Conservation (phyloP, 2,329 filamentous ascomycete genomes). For the Fusarium sp. region DNA sequence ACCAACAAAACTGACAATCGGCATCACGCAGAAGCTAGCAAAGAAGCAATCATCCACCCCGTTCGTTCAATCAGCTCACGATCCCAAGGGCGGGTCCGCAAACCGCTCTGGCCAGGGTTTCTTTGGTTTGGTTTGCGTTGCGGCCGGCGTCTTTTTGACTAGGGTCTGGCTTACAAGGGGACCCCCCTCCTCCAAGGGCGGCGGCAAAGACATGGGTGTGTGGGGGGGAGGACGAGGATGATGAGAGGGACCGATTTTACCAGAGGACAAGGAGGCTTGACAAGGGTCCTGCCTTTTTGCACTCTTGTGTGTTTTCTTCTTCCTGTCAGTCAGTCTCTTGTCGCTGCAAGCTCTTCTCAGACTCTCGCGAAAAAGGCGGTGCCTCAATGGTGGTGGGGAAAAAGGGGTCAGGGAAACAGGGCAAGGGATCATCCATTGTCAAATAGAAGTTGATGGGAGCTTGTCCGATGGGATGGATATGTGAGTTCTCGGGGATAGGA, state of each 20-base stretch:
- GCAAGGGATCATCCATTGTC: constrained; percentile 5
- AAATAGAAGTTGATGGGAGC: constrained; percentile 6
- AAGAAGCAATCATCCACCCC: constrained; percentile 31
- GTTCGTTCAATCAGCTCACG: constrained; percentile 37
- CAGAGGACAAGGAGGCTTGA: constrained; percentile 5
- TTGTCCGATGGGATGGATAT: constrained; percentile 6
- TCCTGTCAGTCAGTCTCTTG: not conserved
- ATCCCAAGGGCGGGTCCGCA: constrained; percentile 24
- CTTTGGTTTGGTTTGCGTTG: not conserved
- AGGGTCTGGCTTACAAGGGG: constrained; percentile 37
- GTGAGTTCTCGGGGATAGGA: constrained; percentile 6
- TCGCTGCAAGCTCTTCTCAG: constrained; percentile 17
- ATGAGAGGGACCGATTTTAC: not conserved
- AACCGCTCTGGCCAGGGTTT: constrained; percentile 20
- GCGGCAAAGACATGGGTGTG: constrained; percentile 20
- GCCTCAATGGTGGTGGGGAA: constrained; percentile 7
- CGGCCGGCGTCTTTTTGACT: not conserved
- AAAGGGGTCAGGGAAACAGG: constrained; percentile 13
- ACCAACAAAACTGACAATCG: constrained; percentile 23
- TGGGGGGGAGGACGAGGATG: not conserved
- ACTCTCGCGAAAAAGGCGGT: constrained; percentile 16
- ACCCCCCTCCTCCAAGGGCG: constrained; percentile 13
- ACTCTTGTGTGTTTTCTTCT: constrained; percentile 6
- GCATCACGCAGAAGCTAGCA: constrained; percentile 19
- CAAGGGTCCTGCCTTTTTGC: constrained; percentile 23